A percentile compares a stretch with the other conserved stretches of the same genome.
These are phyloP conservation scores for Phytophthora podocarpi DNA, from an alignment of 352 stramenopile species.

Conservation along the genomic window DNA sequence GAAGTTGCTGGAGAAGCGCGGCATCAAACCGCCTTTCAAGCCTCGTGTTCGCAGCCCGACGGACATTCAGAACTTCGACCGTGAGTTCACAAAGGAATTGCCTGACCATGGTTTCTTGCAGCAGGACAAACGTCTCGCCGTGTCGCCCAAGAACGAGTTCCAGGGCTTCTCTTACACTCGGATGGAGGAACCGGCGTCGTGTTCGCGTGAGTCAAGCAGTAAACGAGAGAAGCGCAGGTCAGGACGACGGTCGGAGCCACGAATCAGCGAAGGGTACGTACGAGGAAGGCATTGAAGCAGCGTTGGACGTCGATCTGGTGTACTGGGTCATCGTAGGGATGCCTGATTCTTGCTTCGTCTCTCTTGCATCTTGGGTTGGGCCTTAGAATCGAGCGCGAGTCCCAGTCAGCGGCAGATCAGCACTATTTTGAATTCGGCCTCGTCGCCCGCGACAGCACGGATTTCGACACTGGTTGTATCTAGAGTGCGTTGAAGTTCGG, in stretches of 20 bases:
- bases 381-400: conserved; percentile 35
- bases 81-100: conserved; percentile 86
- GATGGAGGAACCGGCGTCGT: conserved; percentile 25
- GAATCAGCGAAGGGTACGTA: conserved; percentile 47
- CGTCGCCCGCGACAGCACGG: conserved; percentile 39
- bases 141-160: conserved; percentile 88
- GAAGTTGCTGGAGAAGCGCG: conserved; percentile 66
- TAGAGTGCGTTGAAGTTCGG: conserved; percentile 23
- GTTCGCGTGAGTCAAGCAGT: conserved; percentile 29
- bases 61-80: conserved; percentile 91
- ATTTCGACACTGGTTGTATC: conserved; percentile 48
- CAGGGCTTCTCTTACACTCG: conserved; percentile 84
- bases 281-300: conserved; percentile 37
- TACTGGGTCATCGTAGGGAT: conserved; percentile 24
- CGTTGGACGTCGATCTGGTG: conserved; percentile 21
- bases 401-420: conserved; percentile 28
- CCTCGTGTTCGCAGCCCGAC: conserved; percentile 76
- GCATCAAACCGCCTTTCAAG: conserved; percentile 88
- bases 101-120: conserved; percentile 80
- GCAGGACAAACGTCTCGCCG: conserved; percentile 72
- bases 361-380: conserved; percentile 35
- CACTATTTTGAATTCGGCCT: conserved; percentile 37
- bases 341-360: conserved; percentile 32
- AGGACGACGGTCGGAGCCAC: conserved; percentile 34
- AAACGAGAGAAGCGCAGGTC: conserved; percentile 42